phyloP scores from a whole-genome alignment of 768 basidiomycete genomes.

The Tulasnella sp. region DNA sequence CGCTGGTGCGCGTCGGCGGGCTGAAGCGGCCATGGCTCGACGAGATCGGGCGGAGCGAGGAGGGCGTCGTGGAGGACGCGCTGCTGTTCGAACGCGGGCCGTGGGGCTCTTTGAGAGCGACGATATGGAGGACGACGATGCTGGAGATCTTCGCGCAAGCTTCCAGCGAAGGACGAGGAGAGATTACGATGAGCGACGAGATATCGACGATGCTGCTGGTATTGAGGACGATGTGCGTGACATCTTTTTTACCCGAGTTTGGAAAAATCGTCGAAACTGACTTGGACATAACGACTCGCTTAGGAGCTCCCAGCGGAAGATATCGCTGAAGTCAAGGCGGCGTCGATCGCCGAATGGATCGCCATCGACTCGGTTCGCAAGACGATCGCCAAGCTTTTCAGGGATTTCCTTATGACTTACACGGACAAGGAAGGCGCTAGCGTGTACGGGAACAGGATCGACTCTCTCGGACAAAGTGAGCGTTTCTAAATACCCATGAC shows the following conservation, averaged over 20 bases:
- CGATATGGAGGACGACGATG: slow-evolving; percentile 57
- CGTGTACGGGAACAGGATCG: slow-evolving; percentile 92
- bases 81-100: slow-evolving; percentile 71
- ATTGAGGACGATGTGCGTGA: slow-evolving; percentile 49
- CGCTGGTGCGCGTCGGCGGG: slow-evolving; percentile 67
- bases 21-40: slow-evolving; percentile 81
- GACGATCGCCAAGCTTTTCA: slow-evolving; percentile 88
- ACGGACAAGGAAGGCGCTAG: slow-evolving; percentile 87
- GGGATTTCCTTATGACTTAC: slow-evolving; percentile 92
- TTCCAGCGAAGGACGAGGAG: slow-evolving; percentile 80
- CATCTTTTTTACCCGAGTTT: too few relatives aligned
- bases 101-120: slow-evolving; percentile 86
- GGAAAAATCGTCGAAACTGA: too few relatives aligned
- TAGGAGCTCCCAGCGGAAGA: slow-evolving; percentile 96
- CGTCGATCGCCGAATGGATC: slow-evolving; percentile 97
- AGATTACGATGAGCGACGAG: slow-evolving; percentile 89
- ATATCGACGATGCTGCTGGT: slow-evolving; percentile 87
- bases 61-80: slow-evolving; percentile 66
- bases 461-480: slow-evolving; percentile 89
- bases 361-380: slow-evolving; percentile 85
- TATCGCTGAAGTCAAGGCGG: slow-evolving; percentile 95
- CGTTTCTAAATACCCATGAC: slow-evolving; percentile 15
- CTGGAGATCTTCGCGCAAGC: slow-evolving; percentile 56
- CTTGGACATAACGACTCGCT: slow-evolving; percentile 28
- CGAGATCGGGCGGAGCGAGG: slow-evolving; percentile 72